Conservation (phyloP, 2,329 filamentous ascomycete species). For the Pseudogymnoascus sp. region DNA sequence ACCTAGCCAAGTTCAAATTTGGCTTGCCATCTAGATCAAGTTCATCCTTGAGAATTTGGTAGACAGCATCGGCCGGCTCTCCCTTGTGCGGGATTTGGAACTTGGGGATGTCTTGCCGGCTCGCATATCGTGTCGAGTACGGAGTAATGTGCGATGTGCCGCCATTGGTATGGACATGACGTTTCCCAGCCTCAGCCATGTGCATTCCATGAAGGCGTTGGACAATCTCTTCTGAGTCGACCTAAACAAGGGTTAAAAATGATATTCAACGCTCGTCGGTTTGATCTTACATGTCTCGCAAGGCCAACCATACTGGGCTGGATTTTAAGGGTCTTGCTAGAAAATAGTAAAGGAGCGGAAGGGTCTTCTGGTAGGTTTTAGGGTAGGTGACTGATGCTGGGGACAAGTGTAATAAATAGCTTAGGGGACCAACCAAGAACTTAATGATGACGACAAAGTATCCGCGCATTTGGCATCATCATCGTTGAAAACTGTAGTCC, state of each 20-base stretch:
- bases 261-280: neutral
- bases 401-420: neutral
- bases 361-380: neutral
- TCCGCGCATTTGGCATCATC: neutral
- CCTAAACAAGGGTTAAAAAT: slow-evolving; percentile 24
- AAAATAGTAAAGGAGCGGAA: neutral
- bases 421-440: neutral
- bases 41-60: slow-evolving; percentile 56
- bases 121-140: slow-evolving; percentile 50
- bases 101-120: slow-evolving; percentile 47
- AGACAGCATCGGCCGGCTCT: slow-evolving; percentile 52
- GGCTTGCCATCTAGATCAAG: slow-evolving; percentile 57
- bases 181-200: slow-evolving; percentile 29
- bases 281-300: neutral
- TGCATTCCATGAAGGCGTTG: slow-evolving; percentile 39
- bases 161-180: slow-evolving; percentile 31
- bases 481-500: neutral
- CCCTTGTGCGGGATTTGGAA: slow-evolving; percentile 49
- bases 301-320: neutral
- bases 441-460: neutral
- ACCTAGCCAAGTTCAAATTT: slow-evolving; percentile 57
- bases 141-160: slow-evolving; percentile 44
- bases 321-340: neutral
- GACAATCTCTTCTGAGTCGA: slow-evolving; percentile 49
- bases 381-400: neutral